Evolutionary conservation across 139 green algal genomes (phyloP).

Genomic region (Gonium pectorale): DNA sequence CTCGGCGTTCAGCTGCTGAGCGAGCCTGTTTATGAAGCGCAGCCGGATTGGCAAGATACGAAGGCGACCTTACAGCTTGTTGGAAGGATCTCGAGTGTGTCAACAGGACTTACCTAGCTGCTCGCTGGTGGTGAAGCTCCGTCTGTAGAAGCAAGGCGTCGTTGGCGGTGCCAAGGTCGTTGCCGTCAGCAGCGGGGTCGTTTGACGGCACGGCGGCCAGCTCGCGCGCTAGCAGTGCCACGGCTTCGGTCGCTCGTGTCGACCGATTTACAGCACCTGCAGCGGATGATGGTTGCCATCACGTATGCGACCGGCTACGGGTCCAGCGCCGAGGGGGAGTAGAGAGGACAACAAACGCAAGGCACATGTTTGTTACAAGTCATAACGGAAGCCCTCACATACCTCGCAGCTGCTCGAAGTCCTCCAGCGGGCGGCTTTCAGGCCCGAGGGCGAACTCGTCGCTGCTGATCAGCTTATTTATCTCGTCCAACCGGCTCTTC

Average conservation of each 20-base stretch:
- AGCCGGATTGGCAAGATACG: no score
- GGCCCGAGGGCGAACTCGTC: neutral
- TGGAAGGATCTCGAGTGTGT: no score
- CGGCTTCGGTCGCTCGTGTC: neutral
- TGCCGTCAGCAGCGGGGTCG: neutral
- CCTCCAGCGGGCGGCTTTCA: neutral
- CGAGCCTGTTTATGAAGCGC: constrained; percentile 2
- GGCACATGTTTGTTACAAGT: no score
- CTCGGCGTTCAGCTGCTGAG: constrained; percentile 14
- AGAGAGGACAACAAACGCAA: no score
- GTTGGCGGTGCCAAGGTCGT: neutral
- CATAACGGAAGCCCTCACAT: no score
- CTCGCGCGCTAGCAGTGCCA: neutral
- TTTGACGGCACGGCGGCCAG: neutral
- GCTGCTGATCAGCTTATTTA: neutral
- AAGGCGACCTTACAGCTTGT: no score
- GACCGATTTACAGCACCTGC: constrained; percentile 4
- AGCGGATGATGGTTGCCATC: no score
- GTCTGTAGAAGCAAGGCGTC: neutral
- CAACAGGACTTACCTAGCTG: constrained; percentile 1
- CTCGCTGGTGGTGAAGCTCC: constrained; percentile 15
- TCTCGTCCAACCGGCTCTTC: neutral
- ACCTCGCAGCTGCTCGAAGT: constrained; percentile 24
- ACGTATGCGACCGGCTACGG: no score
- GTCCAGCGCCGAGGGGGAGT: no score